These are phyloP conservation scores for Alternaria infectoria DNA, from an alignment of 2,329 filamentous ascomycete species.

Conservation along the genomic window DNA sequence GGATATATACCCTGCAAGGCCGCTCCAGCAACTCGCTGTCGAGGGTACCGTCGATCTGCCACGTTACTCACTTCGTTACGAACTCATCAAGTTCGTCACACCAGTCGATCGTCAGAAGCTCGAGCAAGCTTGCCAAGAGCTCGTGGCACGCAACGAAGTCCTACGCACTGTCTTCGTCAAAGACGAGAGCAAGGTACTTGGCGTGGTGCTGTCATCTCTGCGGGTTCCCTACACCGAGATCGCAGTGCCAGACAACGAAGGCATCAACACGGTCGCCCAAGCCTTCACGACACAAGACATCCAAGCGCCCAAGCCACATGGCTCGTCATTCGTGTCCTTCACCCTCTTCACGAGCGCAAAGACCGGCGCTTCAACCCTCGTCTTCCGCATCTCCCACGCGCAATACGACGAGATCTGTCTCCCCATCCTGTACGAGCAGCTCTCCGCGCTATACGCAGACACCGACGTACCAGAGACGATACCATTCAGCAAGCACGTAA, in stretches of 20 bases:
- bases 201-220: conserved; percentile 65
- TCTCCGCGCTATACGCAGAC: conserved; percentile 61
- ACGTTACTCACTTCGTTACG: conserved; percentile 68
- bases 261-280: conserved; percentile 59
- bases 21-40: conserved; percentile 66
- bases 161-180: conserved; percentile 69
- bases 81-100: conserved; percentile 66
- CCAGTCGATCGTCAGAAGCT: conserved; percentile 58
- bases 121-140: conserved; percentile 58
- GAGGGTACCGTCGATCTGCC: conserved; percentile 63
- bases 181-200: conserved; percentile 58
- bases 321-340: conserved; percentile 53
- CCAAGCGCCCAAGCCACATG: conserved; percentile 62
- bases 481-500: conserved; percentile 57
- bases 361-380: conserved; percentile 58
- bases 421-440: conserved; percentile 65
- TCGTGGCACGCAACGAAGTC: conserved; percentile 68
- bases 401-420: conserved; percentile 74
- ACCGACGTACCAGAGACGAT: conserved; percentile 32
- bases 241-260: conserved; percentile 52
- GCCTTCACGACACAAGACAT: conserved; percentile 64
- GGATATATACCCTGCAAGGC: conserved; percentile 65
- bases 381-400: conserved; percentile 70
- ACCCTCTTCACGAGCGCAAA: conserved; percentile 65
- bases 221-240: conserved; percentile 55